phyloP scores from a whole-genome alignment of 345 rosid species.

The Mangifera indica region DNA sequence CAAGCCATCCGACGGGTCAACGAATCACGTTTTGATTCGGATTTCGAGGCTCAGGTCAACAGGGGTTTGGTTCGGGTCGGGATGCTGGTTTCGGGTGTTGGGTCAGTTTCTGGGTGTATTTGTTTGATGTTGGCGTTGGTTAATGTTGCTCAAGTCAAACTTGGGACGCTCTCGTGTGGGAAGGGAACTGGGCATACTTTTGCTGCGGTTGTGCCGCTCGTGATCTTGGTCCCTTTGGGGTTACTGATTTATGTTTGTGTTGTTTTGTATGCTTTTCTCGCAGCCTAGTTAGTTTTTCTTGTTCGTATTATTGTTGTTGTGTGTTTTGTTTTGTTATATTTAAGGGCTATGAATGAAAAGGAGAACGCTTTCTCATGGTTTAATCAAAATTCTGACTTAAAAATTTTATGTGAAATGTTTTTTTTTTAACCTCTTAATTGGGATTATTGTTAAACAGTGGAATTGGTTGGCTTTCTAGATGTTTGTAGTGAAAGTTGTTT shows the following conservation, averaged over 20 bases:
- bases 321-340: neutral
- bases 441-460: no score
- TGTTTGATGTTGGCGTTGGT: constrained; percentile 77
- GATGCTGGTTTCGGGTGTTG: constrained; percentile 69
- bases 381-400: no score
- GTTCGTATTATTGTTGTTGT: neutral
- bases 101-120: constrained; percentile 66
- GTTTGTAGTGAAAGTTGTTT: constrained; percentile 14
- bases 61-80: constrained; percentile 62
- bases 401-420: no score
- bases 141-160: constrained; percentile 75
- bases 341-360: neutral
- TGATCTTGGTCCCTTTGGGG: constrained; percentile 61
- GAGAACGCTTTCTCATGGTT: neutral
- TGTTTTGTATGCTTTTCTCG: constrained; percentile 68
- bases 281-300: constrained; percentile 13
- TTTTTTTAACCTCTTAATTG: neutral
- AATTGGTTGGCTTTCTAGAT: no score
- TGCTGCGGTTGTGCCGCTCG: constrained; percentile 74
- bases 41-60: constrained; percentile 36
- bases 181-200: constrained; percentile 56
- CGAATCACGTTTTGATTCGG: constrained; percentile 18
- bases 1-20: constrained; percentile 66
- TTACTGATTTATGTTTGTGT: constrained; percentile 53
- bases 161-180: constrained; percentile 69